These are phyloP conservation scores for Rosellinia necatrix DNA, from an alignment of 2,329 filamentous ascomycete genomes.

Conservation along the genomic window DNA sequence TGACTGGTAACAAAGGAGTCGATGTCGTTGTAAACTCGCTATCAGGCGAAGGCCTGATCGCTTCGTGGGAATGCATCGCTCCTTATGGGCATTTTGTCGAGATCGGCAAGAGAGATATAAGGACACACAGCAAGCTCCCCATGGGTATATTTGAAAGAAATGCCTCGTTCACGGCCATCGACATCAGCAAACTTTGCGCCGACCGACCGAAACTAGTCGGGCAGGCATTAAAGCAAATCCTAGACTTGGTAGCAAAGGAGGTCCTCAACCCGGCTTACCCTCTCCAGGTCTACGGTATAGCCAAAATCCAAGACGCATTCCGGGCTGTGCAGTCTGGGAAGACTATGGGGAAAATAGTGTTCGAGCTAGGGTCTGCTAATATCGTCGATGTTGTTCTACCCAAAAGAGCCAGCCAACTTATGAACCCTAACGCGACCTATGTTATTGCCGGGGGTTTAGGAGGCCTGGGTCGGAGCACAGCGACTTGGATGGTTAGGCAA, in stretches of 20 bases:
- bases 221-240: neutral
- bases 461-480: conserved; percentile 41
- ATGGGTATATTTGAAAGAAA: neutral
- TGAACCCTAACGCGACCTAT: conserved; percentile 7
- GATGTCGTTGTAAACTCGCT: conserved; percentile 49
- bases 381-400: neutral
- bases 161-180: neutral
- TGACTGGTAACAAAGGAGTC: conserved; percentile 41
- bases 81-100: conserved; percentile 53
- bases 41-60: conserved; percentile 46
- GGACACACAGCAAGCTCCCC: neutral
- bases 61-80: conserved; percentile 51
- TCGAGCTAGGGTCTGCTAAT: conserved; percentile 6
- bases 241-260: neutral
- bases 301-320: too few species aligned
- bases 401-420: neutral
- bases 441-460: conserved; percentile 33
- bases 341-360: conserved; percentile 48
- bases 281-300: too few species aligned
- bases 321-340: too few species aligned
- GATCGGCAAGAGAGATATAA: conserved; percentile 41
- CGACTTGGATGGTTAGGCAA: conserved; percentile 37
- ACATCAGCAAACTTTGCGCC: neutral
- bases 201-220: too few species aligned
- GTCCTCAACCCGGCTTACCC: conserved; percentile 18